These are phyloP conservation scores for Thinopyrum elongatum DNA, from an alignment of 176 grass and related monocot species.

Conservation along the genomic window DNA sequence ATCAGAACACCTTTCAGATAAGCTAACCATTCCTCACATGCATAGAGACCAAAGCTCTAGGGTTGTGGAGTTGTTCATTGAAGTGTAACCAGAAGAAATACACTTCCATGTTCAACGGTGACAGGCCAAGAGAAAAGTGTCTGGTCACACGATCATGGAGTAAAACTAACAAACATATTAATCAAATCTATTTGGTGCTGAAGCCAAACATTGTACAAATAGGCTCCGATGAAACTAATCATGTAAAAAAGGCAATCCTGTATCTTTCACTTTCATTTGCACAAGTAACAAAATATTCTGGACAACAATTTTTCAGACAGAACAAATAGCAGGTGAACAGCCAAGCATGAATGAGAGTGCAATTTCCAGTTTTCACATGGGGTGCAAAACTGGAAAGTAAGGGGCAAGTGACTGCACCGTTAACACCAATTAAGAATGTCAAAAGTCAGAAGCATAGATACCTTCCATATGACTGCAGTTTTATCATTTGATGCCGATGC, in stretches of 20 bases:
- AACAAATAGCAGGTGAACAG: neutral
- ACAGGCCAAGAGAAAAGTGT: constrained; percentile 7
- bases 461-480: constrained; percentile 96
- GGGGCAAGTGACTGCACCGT: neutral
- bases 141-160: neutral
- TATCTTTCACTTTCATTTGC: neutral
- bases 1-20: neutral
- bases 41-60: neutral
- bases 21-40: neutral
- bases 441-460: constrained; percentile 30
- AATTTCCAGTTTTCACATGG: neutral
- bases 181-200: neutral
- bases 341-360: neutral
- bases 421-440: constrained; percentile 25
- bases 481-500: constrained; percentile 86
- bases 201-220: neutral
- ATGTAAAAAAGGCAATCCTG: neutral
- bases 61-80: neutral
- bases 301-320: neutral
- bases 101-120: constrained; percentile 11
- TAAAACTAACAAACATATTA: constrained; percentile 15
- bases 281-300: constrained; percentile 4
- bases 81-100: neutral
- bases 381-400: neutral
- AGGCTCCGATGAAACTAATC: neutral